A percentile compares a stretch with the other conserved stretches of the same genome.
phyloP scores from a whole-genome alignment of 768 basidiomycete species.

The Hemileccinum rubropunctum region DNA sequence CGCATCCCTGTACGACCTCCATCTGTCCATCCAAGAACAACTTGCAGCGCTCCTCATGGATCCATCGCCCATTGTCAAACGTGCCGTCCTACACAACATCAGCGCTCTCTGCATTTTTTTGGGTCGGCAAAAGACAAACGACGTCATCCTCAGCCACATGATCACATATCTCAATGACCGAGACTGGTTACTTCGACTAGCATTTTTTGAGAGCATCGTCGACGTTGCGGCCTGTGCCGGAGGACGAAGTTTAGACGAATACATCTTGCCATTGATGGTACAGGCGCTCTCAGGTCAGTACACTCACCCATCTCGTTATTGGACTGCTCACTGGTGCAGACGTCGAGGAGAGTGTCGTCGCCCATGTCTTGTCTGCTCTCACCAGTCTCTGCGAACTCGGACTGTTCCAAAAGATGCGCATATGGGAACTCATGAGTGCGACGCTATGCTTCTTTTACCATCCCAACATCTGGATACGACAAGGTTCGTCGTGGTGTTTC shows the following conservation, averaged over 20 bases:
- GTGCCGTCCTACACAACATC: constrained; percentile 84
- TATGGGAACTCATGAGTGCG: constrained; percentile 94
- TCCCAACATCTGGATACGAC: constrained; percentile 93
- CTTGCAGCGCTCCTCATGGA: constrained; percentile 86
- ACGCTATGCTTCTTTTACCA: constrained; percentile 90
- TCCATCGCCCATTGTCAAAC: constrained; percentile 83
- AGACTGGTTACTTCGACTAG: constrained; percentile 88
- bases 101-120: constrained; percentile 91
- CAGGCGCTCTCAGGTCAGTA: constrained; percentile 86
- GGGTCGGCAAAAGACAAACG: constrained; percentile 90
- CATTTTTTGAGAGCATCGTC: constrained; percentile 94
- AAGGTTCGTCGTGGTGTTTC: constrained; percentile 51
- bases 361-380: constrained; percentile 82
- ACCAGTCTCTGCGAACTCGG: constrained; percentile 89
- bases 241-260: constrained; percentile 88
- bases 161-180: constrained; percentile 83
- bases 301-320: background rate
- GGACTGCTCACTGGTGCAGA: constrained; percentile 47
- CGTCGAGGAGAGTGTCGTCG: constrained; percentile 92
- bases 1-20: constrained; percentile 79
- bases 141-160: constrained; percentile 88
- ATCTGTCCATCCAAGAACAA: constrained; percentile 82
- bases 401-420: constrained; percentile 89
- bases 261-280: constrained; percentile 94
- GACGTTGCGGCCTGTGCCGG: constrained; percentile 95